phyloP scores from a whole-genome alignment of 306 rosid species.

The Medicago ruthenica region DNA sequence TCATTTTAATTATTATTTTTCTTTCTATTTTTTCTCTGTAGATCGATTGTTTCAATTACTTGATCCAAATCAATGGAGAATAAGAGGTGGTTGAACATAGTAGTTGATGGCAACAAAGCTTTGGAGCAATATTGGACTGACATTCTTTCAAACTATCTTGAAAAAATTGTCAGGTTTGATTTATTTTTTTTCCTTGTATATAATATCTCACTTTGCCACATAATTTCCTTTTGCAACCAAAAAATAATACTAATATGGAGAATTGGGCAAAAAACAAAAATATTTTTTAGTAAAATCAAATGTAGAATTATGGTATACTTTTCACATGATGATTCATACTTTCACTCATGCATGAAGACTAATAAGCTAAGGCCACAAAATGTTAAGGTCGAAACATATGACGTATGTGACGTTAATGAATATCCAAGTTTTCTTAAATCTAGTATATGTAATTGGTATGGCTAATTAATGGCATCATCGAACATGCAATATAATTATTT shows the following conservation, averaged over 20 bases:
- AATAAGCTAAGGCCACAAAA: too few species aligned
- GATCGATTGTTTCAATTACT: background rate
- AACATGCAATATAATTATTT: background rate
- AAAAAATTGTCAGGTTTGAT: constrained; percentile 40
- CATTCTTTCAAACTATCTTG: constrained; percentile 26
- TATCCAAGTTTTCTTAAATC: too few species aligned
- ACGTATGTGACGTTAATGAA: too few species aligned
- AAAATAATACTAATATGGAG: too few species aligned
- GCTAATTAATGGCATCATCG: background rate
- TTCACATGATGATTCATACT: background rate
- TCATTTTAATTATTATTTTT: background rate
- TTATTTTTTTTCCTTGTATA: background rate
- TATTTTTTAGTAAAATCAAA: too few species aligned
- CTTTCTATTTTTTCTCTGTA: background rate
- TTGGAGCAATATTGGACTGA: constrained; percentile 10
- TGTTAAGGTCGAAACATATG: too few species aligned
- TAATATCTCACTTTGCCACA: background rate
- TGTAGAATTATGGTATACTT: background rate
- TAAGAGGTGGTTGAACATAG: constrained; percentile 9
- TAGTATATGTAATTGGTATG: background rate
- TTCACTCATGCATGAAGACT: background rate
- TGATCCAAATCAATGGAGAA: background rate
- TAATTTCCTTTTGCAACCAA: too few species aligned
- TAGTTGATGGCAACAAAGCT: constrained; percentile 34
- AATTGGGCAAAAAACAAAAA: too few species aligned